phyloP scores from a whole-genome alignment of 202 grass and related monocot species.

The Digitaria exilis region DNA sequence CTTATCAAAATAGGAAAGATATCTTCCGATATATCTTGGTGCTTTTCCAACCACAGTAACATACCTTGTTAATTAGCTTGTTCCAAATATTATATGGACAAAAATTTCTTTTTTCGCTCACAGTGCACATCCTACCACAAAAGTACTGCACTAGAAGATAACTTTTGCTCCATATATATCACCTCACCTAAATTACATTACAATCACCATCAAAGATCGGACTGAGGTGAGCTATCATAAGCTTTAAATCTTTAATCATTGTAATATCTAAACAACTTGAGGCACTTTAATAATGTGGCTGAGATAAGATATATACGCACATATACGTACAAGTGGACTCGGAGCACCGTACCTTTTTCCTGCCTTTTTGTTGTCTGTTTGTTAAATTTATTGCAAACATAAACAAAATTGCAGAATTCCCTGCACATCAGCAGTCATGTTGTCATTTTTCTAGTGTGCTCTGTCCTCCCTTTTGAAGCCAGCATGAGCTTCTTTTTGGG shows the following conservation, averaged over 20 bases:
- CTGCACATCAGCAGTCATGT: neutral
- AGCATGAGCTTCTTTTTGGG: slow-evolving; percentile 17
- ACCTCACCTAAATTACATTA: neutral
- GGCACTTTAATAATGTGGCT: neutral
- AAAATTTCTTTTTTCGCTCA: no score
- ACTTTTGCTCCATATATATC: neutral
- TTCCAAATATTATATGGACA: no score
- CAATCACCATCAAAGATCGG: neutral
- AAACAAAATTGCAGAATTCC: neutral
- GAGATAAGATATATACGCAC: neutral
- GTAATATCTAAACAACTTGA: neutral
- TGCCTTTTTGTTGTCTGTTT: neutral
- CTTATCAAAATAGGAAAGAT: no score
- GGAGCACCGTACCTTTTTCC: neutral
- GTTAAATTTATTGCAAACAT: neutral
- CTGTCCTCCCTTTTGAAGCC: slow-evolving; percentile 1
- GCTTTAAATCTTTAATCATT: neutral
- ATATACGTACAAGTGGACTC: neutral
- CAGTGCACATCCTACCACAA: no score
- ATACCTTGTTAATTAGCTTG: no score
- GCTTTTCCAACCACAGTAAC: no score
- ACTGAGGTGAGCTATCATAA: neutral
- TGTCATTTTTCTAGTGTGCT: neutral
- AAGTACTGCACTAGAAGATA: neutral
- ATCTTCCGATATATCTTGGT: no score